Evolutionary conservation across 805 yeast species (phyloP).

Genomic region (Metschnikowia dekortorum): DNA sequence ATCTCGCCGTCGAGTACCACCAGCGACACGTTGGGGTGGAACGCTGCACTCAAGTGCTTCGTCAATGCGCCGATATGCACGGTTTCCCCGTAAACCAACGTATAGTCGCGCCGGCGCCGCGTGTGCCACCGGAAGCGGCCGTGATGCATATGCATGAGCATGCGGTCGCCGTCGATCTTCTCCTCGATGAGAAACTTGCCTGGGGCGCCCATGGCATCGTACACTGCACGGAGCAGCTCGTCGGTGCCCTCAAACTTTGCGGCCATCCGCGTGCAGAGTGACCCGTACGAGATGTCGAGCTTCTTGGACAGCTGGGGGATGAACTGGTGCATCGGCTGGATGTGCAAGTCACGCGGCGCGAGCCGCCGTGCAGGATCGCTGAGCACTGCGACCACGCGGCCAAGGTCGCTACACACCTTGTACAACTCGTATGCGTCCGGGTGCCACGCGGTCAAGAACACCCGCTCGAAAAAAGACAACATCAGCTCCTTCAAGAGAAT

Average conservation of each 20-base stretch:
- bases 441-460: constrained; percentile 63
- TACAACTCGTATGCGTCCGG: constrained; percentile 68
- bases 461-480: constrained; percentile 58
- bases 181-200: constrained; percentile 70
- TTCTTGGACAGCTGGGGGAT: constrained; percentile 73
- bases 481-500: constrained; percentile 57
- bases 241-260: constrained; percentile 17
- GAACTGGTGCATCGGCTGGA: constrained; percentile 53
- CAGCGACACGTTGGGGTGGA: constrained; percentile 34
- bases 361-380: constrained; percentile 47
- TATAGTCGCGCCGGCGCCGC: constrained; percentile 69
- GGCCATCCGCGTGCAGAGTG: constrained; percentile 45
- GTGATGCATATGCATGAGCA: constrained; percentile 60
- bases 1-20: constrained; percentile 84
- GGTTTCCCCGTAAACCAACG: constrained; percentile 61
- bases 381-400: constrained; percentile 53
- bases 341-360: constrained; percentile 33
- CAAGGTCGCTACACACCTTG: constrained; percentile 61
- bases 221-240: constrained; percentile 15
- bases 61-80: constrained; percentile 51
- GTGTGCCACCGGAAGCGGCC: constrained; percentile 48
- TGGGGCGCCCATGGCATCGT: constrained; percentile 13
- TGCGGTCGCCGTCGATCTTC: constrained; percentile 90
- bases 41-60: constrained; percentile 41
- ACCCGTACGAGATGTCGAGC: constrained; percentile 45